These are phyloP conservation scores for Marasmius fiardii DNA, from an alignment of 1,284 basidiomycete species.

Conservation along the genomic window DNA sequence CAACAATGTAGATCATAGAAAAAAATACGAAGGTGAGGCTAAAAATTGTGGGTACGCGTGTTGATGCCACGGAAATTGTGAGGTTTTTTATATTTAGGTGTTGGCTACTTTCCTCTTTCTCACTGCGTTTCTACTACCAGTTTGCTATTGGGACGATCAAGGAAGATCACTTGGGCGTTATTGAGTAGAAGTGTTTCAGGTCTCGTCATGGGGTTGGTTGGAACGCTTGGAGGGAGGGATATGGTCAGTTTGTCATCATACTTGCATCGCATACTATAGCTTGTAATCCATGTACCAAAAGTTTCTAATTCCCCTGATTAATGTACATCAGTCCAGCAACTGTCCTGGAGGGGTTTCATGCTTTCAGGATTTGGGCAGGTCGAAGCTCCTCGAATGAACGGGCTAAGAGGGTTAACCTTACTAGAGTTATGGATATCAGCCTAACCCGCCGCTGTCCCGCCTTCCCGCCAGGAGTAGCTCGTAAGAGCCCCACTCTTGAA, in stretches of 20 bases:
- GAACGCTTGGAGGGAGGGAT: too few relatives aligned
- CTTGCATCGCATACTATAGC: too few relatives aligned
- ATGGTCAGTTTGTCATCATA: too few relatives aligned
- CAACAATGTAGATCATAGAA: slow-evolving; percentile 76
- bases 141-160: slow-evolving; percentile 15
- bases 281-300: background rate
- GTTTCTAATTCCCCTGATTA: background rate
- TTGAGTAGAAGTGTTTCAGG: slow-evolving; percentile 5
- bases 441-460: too few relatives aligned
- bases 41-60: slow-evolving; percentile 95
- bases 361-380: too few relatives aligned
- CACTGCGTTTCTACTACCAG: background rate
- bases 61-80: slow-evolving; percentile 97
- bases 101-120: background rate
- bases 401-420: background rate
- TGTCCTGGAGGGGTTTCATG: too few relatives aligned
- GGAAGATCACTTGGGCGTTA: slow-evolving; percentile 14
- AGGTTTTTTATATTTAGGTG: slow-evolving; percentile 28
- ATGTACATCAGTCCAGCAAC: too few relatives aligned
- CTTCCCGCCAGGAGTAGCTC: too few relatives aligned
- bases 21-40: slow-evolving; percentile 91
- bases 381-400: too few relatives aligned
- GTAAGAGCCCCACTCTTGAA: too few relatives aligned
- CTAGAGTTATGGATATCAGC: background rate
- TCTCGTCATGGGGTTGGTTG: background rate